Evolutionary conservation across 164 flowering plant species (phyloP).

Genomic region (Dillenia turbinata): DNA sequence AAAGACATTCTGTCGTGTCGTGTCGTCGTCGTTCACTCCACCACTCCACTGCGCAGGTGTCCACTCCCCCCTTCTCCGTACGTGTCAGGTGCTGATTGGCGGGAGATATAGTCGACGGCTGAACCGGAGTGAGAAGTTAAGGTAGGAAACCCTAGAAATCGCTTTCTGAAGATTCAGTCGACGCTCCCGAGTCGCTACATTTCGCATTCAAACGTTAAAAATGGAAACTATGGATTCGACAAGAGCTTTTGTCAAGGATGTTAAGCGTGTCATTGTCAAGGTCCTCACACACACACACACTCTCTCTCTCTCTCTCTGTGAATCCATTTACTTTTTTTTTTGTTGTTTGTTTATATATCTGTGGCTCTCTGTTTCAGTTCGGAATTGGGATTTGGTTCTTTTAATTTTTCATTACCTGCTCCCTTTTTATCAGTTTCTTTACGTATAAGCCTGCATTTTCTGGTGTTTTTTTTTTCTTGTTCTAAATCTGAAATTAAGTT

Average conservation of each 20-base stretch:
- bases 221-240: slow-evolving; percentile 44
- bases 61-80: too few relatives aligned
- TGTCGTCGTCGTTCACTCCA: too few relatives aligned
- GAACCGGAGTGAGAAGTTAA: too few relatives aligned
- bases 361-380: not conserved
- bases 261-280: slow-evolving; percentile 73
- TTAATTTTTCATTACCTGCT: not conserved
- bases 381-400: not conserved
- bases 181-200: slow-evolving; percentile 11
- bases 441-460: not conserved
- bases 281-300: slow-evolving; percentile 13
- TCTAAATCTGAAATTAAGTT: too few relatives aligned
- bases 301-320: not conserved
- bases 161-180: too few relatives aligned
- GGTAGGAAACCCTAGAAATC: too few relatives aligned
- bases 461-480: not conserved
- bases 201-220: not conserved
- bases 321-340: not conserved
- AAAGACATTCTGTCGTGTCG: too few relatives aligned
- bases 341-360: not conserved
- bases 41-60: too few relatives aligned
- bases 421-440: not conserved
- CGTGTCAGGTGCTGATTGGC: too few relatives aligned
- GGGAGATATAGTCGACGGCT: too few relatives aligned
- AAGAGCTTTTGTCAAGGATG: slow-evolving; percentile 60